Evolutionary conservation across 2,329 filamentous ascomycete genomes (phyloP), one percentile per base, ranked within the genome.

Genomic region (Penicillium sp.): DNA sequence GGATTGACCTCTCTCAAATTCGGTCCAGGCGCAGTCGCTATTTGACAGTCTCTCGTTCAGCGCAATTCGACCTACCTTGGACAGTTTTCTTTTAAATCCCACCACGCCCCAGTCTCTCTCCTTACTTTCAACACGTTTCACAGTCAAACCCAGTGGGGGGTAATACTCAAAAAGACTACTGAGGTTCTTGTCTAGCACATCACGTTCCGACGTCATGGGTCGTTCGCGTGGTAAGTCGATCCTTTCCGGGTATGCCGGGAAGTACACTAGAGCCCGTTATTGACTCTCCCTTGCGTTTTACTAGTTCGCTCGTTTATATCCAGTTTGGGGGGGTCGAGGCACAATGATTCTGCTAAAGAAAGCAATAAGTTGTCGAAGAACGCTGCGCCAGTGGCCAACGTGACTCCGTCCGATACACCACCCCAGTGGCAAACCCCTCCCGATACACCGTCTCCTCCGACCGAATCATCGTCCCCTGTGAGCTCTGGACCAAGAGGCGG

Each of bases 291-390:
- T 71, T 70, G 68, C 68, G 57, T 68, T 60, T 21, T 15, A 11
- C 15, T 75, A 95, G 91, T 96, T 56, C 82, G 92, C 67, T 95
- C 91, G 68, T 95, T 95, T 77, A 93, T 95, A 84, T 91, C 89
- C 64, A 79, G 71, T 33, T 77, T 78, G 59, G 72, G 75, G 60
- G 72, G 74, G 39, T 68, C 69, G 3, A 64, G 53, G 46, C 61
- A 60, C 43, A 57, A 58, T 50, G 59, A 58, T 66, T 76, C 70
- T 59, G 68, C 61, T 64, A 76, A 64, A 71, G 73, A 66, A 70
- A 73, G 53, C 68, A 71, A 73, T 47, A 72, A 72, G 54, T 67
- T 63, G 45, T 63, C 65, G 52, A 57, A 51, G 60, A 54, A 63
- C 60, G 55, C 65, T 25, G 62, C 64, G 5, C 62, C 65, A 9